Base-by-base conservation (phyloP, 2,329 filamentous ascomycete genomes). In the Rhinocladiella similis region DNA sequence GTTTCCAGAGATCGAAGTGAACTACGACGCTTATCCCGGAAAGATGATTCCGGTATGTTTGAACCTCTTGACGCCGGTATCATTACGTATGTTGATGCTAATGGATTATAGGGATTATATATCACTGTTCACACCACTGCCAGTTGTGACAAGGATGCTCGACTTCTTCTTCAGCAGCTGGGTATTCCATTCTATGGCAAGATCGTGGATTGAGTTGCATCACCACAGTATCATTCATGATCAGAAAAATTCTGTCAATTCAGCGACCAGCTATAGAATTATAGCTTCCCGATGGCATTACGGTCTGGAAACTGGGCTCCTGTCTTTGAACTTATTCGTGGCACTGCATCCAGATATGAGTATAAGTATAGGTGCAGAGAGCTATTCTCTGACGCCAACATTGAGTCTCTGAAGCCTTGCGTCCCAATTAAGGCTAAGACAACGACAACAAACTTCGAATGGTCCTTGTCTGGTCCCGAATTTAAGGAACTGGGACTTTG, bases 1-100 rank as follows among this genome's bases (percentile, higher is more conserved):
- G 63, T 99, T 97, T 76, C 94, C 94, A 0, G 94, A 99, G 77
- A 84, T 99, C 45, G 92, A 97, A 74, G 85, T 91, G 66, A 97
- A 96, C 77, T 96, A 94, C 70, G 90, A 96, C 75, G 80, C 82
- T 5, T 63, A 63, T 45, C 61, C 61, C 10, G 47, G 53, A 5
- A 61, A 61, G 38, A 47, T 63, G 49, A 61, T 63, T 25, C 61
- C 61, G 42, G 60, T 59, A 36, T 41, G 91, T 96, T 76, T 33
- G 29, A 33, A 33, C 25, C 25, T 33, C 10, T 9, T 33, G 29
- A 33, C 10, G 29, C 7, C 29, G 82, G 89, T 82, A 53, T 36
- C 42, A 16, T 27, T 50, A 53, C 63, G 61, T 63, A 59, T 53
- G 45, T 47, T 85, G 80, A 81, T 84, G 73, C 80, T 53, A 79